These are phyloP conservation scores for Chlorella sp. DNA, from an alignment of 139 green algal species.

Conservation along the genomic window DNA sequence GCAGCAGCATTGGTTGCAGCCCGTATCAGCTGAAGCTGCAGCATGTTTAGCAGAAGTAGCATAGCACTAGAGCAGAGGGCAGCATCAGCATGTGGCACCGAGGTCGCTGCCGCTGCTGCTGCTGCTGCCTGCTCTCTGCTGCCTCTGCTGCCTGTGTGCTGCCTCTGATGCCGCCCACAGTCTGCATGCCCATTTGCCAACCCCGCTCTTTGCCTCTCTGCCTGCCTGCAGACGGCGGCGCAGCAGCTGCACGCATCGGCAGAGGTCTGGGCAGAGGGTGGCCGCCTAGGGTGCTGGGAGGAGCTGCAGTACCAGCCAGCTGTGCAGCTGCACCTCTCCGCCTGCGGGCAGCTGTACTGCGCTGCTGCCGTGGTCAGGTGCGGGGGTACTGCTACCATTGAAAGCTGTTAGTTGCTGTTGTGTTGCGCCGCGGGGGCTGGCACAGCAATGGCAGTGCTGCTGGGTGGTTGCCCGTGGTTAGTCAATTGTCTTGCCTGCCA, in stretches of 20 bases:
- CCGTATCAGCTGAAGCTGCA: no score
- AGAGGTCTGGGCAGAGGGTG: background rate
- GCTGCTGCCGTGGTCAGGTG: slow-evolving; percentile 15
- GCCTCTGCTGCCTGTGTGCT: background rate
- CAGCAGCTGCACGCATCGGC: background rate
- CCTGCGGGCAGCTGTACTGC: background rate
- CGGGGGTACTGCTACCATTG: no score
- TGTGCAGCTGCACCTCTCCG: slow-evolving; percentile 14
- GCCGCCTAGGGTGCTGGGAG: background rate
- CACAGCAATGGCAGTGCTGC: background rate
- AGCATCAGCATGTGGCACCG: background rate
- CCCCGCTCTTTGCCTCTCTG: no score
- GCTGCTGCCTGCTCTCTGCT: background rate
- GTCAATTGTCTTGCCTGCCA: background rate
- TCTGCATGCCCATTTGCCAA: no score
- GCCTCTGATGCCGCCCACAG: background rate
- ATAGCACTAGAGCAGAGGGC: no score
- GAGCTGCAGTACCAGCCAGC: background rate
- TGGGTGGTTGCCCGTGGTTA: background rate
- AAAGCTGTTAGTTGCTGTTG: no score
- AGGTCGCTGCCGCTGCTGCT: background rate
- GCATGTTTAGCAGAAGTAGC: no score
- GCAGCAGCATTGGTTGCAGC: no score
- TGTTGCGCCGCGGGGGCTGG: background rate
- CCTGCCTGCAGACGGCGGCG: background rate